Base-by-base conservation (phyloP, 2,329 filamentous ascomycete species). In the Thyridium curvatum region DNA sequence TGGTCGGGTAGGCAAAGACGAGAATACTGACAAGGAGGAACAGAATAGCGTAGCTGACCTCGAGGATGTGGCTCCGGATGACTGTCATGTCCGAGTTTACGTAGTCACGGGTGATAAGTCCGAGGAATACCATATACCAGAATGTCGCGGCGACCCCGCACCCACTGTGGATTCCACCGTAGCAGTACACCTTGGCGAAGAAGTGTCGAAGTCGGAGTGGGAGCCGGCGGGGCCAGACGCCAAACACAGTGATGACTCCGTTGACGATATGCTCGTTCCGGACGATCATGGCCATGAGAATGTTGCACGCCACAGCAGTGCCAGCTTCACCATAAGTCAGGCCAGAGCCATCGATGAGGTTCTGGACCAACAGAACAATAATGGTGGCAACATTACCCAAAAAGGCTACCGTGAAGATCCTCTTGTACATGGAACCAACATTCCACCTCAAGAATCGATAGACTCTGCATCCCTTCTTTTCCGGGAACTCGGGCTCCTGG, bases 181-280 rank as follows among this genome's bases (percentile, higher is more conserved):
- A 69, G 34, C 71, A 69, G 51, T 73, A 74, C 1, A 72, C 62
- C 47, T 74, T 74, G 28, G 70, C 68, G 4, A 61, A 59, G 29
- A 69, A 51, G 8, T 60, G 61, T n/a, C 71, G 66, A 36, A 71
- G 46, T 30, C 61, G 50, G 26, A 73, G 54, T 2, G 71, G 71
- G 2, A 48, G 41, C 12, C 36, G 28, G 14, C 37, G 42, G 12
- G 48, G 38, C 47, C 46, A 49, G n/a, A 47, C 46, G 46, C 60
- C 60, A 38, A 69, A 66, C 10, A 64, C 43, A 37, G 55, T 49
- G 50, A 72, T 74, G 33, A 74, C 60, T 13, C 58, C 49, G 52
- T 75, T 75, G 52, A 75, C 65, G n/a, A 74, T 58, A 35, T 72
- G 55, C 41, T 72, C 71, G 49, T 75, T 70, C 40, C 71, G 67